Conservation (phyloP, 169 alveolate species). For the Babesia bovis region DNA sequence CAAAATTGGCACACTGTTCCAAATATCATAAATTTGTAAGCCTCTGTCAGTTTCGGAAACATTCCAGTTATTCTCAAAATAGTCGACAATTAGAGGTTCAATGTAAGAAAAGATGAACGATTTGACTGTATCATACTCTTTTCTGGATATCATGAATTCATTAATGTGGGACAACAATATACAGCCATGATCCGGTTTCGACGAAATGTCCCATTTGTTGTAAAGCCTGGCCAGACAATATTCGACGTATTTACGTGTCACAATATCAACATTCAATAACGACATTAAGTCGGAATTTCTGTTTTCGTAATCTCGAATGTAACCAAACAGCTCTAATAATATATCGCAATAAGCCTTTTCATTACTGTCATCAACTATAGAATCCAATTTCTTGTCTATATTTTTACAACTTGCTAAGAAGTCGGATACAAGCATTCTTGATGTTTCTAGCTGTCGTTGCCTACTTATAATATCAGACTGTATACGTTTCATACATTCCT, state of each 20-base stretch:
- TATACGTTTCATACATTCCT: background rate
- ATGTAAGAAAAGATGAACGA: background rate
- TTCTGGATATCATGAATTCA: background rate
- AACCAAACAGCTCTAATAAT: background rate
- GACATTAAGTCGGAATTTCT: background rate
- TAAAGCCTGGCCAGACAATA: background rate
- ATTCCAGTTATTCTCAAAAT: conserved; percentile 28
- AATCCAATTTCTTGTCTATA: background rate
- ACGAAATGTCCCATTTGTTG: conserved; percentile 14
- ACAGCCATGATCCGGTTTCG: conserved; percentile 9
- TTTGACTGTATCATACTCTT: background rate
- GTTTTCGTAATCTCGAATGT: background rate
- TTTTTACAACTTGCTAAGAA: background rate
- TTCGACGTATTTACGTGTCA: background rate
- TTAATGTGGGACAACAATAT: background rate
- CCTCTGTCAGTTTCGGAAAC: conserved; percentile 47
- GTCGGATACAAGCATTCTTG: background rate
- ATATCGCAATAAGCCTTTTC: background rate
- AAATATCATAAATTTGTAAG: background rate
- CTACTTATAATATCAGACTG: background rate
- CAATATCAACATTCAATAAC: background rate
- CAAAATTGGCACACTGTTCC: background rate
- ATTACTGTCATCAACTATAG: background rate
- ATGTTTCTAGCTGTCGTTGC: background rate
- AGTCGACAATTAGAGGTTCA: conserved; percentile 1